These are phyloP conservation scores for Yarrowia sp. DNA, from an alignment of 805 yeast species.

Conservation along the genomic window DNA sequence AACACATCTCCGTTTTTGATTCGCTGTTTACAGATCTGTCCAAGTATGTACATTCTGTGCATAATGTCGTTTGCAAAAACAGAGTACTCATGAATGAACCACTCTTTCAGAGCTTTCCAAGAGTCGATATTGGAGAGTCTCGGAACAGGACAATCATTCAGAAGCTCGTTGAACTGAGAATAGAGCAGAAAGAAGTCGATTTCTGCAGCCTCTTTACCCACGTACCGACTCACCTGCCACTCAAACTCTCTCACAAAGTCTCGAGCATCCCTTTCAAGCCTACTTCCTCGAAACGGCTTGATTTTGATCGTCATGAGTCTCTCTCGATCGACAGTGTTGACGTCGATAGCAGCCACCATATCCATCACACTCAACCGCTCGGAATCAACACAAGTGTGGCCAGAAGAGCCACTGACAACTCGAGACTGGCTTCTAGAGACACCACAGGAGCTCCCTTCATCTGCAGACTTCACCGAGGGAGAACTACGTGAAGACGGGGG, in stretches of 20 bases:
- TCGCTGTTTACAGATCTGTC: not conserved
- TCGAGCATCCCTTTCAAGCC: not conserved
- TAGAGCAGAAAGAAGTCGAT: slow-evolving; percentile 2
- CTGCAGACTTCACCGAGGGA: too few relatives aligned
- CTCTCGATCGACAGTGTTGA: not conserved
- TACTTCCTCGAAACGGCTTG: not conserved
- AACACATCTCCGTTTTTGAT: slow-evolving; percentile 9
- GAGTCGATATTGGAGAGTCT: not conserved
- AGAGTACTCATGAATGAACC: slow-evolving; percentile 11
- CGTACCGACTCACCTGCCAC: not conserved
- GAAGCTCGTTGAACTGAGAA: not conserved
- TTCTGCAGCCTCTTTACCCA: not conserved
- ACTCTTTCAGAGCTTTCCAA: not conserved
- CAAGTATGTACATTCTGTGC: too few relatives aligned
- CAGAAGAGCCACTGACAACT: slow-evolving; percentile 1
- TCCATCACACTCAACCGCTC: too few relatives aligned
- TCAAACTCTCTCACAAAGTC: slow-evolving; percentile 15
- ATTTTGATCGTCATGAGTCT: not conserved
- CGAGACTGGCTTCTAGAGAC: not conserved
- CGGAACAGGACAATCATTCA: slow-evolving; percentile 12
- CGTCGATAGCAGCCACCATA: too few relatives aligned
- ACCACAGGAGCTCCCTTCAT: too few relatives aligned
- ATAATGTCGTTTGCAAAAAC: too few relatives aligned
- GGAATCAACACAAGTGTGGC: not conserved
- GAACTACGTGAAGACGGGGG: too few relatives aligned